Conservation (phyloP, 2,329 filamentous ascomycete genomes). For the Pseudocercospora ulei region DNA sequence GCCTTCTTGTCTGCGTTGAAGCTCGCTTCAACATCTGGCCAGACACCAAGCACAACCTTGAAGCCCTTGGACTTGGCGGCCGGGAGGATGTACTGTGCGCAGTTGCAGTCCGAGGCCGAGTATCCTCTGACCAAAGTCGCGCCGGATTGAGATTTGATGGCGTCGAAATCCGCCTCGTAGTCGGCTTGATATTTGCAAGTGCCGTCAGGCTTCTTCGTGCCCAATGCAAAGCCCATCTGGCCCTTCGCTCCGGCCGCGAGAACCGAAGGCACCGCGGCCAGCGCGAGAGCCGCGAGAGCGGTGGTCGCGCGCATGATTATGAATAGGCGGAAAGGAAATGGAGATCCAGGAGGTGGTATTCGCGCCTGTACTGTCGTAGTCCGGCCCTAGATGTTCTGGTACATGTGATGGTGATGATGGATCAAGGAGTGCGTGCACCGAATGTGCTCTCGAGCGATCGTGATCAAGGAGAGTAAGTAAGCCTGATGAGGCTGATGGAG, state of each 20-base stretch:
- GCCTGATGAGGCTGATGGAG: constrained; percentile 5
- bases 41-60: constrained; percentile 61
- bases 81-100: constrained; percentile 53
- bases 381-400: neutral
- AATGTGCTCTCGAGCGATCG: constrained; percentile 5
- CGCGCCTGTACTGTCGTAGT: constrained; percentile 7
- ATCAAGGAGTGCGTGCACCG: constrained; percentile 16
- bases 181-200: constrained; percentile 54
- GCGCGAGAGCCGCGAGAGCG: constrained; percentile 25
- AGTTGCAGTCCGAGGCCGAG: constrained; percentile 57
- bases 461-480: constrained; percentile 8
- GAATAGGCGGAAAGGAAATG: constrained; percentile 7
- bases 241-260: constrained; percentile 36
- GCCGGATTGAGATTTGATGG: constrained; percentile 45
- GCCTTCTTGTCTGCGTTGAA: constrained; percentile 54
- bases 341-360: neutral
- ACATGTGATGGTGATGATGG: neutral
- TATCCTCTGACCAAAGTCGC: constrained; percentile 56
- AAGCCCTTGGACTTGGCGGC: constrained; percentile 56
- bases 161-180: constrained; percentile 57
- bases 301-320: constrained; percentile 25
- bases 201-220: constrained; percentile 53
- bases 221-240: constrained; percentile 56
- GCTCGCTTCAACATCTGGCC: constrained; percentile 55
- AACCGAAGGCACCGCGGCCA: constrained; percentile 23